phyloP scores from a whole-genome alignment of 1,284 basidiomycete species.

The Trametes polyzona region DNA sequence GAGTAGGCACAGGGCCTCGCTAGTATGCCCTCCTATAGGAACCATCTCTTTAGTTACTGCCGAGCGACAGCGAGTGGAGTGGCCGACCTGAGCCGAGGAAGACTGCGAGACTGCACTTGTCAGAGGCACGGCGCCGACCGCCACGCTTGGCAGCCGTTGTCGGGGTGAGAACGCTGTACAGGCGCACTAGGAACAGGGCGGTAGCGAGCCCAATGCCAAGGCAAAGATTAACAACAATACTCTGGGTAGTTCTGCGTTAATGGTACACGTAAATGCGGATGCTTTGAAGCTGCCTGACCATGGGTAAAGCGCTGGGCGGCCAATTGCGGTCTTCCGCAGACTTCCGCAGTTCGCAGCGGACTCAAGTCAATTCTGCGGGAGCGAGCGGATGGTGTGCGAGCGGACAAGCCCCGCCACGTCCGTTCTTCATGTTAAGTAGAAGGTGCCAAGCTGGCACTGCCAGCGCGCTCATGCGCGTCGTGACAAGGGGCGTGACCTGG shows the following conservation, averaged over 20 bases:
- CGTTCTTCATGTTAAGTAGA: slow-evolving; percentile 1
- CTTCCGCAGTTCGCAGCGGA: neutral
- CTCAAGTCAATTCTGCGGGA: neutral
- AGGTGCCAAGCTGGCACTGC: slow-evolving; percentile 14
- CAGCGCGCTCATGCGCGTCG: neutral
- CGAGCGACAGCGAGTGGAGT: slow-evolving; percentile 1
- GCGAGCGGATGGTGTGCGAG: neutral
- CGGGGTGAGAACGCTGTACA: slow-evolving; percentile 26
- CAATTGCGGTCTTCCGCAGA: neutral
- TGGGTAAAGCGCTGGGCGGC: neutral
- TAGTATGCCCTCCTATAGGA: slow-evolving; percentile 87
- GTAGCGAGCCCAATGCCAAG: slow-evolving; percentile 14
- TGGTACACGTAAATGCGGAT: neutral
- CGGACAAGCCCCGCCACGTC: neutral
- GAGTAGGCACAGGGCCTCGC: slow-evolving; percentile 83
- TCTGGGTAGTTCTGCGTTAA: slow-evolving; percentile 3
- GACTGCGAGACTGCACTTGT: slow-evolving; percentile 54
- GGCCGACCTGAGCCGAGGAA: slow-evolving; percentile 66
- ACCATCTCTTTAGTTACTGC: slow-evolving; percentile 1
- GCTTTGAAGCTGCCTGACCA: neutral
- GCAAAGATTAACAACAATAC: slow-evolving; percentile 1
- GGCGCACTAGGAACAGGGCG: slow-evolving; percentile 26
- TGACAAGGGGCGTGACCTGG: slow-evolving; percentile 11
- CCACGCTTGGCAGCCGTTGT: slow-evolving; percentile 7
- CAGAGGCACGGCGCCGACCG: slow-evolving; percentile 18